These are phyloP conservation scores for Avena atlantica DNA, from an alignment of 176 grass and related monocot genomes.

Conservation along the genomic window DNA sequence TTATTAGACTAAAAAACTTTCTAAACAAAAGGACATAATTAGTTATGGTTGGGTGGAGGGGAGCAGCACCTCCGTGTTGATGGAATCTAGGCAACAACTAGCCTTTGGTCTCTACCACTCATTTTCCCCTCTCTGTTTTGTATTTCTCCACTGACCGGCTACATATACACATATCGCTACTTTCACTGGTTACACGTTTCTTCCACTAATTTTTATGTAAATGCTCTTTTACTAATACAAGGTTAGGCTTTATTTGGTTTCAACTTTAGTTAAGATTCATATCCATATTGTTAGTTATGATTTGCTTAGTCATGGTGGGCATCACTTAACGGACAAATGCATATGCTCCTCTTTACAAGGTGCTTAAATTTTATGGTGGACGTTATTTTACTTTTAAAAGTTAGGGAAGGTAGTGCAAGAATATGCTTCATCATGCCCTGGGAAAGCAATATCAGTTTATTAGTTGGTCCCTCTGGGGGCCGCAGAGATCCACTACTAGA, in stretches of 20 bases:
- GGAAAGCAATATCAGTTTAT: background rate
- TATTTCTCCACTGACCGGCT: conserved; percentile 32
- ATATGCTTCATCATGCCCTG: conserved; percentile 28
- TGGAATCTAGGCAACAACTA: conserved; percentile 64
- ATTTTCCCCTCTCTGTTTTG: background rate
- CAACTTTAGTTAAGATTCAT: conserved; percentile 7
- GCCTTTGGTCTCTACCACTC: background rate
- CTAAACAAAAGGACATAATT: background rate
- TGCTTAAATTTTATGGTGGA: conserved; percentile 27
- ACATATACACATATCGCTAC: conserved; percentile 18
- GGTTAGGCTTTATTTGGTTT: conserved; percentile 5
- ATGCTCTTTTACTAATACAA: background rate
- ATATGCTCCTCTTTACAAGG: conserved; percentile 30
- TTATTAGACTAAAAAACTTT: too few relatives aligned
- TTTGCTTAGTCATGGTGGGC: conserved; percentile 39
- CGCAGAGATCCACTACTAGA: background rate
- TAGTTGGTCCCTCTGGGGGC: conserved; percentile 36
- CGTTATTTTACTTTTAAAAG: conserved; percentile 12
- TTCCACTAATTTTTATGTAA: background rate
- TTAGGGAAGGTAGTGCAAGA: background rate
- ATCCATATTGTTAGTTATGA: background rate
- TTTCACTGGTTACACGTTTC: conserved; percentile 4
- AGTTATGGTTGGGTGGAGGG: conserved; percentile 22
- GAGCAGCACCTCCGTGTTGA: conserved; percentile 45
- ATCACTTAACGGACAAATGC: conserved; percentile 32